A percentile compares a stretch with the other conserved stretches of the same genome.
phyloP scores from a whole-genome alignment of 164 flowering plant genomes.

The Annona cherimola region DNA sequence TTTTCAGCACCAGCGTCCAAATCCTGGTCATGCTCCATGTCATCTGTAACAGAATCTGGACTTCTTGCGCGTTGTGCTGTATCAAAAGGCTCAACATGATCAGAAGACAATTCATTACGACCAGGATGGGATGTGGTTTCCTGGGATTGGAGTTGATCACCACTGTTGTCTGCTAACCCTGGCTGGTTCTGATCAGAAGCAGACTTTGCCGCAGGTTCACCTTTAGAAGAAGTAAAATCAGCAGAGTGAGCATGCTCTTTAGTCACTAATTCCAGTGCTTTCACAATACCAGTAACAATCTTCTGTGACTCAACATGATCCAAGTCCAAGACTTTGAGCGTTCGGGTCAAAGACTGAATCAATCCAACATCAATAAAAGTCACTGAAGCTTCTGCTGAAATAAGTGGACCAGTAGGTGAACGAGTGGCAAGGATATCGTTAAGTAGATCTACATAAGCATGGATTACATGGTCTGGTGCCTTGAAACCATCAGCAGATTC shows the following conservation, averaged over 20 bases:
- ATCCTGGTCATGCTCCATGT: conserved; percentile 94
- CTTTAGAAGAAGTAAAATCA: conserved; percentile 49
- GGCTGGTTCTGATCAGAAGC: conserved; percentile 36
- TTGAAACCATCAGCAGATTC: conserved; percentile 51
- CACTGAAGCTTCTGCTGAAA: conserved; percentile 82
- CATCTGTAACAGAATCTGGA: conserved; percentile 83
- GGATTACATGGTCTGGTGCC: conserved; percentile 54
- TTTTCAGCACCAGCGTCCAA: conserved; percentile 56
- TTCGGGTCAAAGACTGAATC: conserved; percentile 57
- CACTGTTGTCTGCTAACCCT: conserved; percentile 36
- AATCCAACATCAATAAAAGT: conserved; percentile 91
- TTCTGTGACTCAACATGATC: conserved; percentile 84
- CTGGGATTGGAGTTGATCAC: conserved; percentile 34
- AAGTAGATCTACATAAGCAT: conserved; percentile 64
- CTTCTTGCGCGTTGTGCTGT: conserved; percentile 53
- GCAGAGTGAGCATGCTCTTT: conserved; percentile 78
- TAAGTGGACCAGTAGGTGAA: conserved; percentile 71
- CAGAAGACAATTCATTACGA: conserved; percentile 1
- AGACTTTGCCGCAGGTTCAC: conserved; percentile 45
- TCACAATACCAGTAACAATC: conserved; percentile 71
- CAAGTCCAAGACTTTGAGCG: conserved; percentile 74
- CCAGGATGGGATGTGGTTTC: conserved; percentile 54
- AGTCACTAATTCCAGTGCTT: conserved; percentile 79
- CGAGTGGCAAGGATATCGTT: conserved; percentile 83
- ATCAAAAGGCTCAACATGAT: conserved; percentile 40